Conservation (phyloP, 306 rosid genomes). For the Crotalaria pallida region DNA sequence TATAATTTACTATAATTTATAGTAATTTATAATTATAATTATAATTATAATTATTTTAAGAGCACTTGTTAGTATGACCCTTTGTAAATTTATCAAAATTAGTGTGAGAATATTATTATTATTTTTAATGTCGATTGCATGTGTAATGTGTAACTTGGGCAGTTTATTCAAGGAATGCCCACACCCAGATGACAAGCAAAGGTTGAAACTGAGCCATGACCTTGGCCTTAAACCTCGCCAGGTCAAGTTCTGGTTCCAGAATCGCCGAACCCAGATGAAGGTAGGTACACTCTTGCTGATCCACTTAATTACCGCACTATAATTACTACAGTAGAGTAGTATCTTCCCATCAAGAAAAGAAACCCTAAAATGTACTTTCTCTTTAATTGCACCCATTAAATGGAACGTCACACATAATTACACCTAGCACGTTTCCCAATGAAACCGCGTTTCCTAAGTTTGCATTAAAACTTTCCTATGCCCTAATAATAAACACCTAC, state of each 20-base stretch:
- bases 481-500: conserved; percentile 43
- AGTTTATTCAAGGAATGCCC: conserved; percentile 95
- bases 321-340: too few relatives aligned
- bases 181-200: conserved; percentile 97
- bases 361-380: conserved; percentile 34
- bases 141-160: not conserved
- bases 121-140: not conserved
- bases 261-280: conserved; percentile 97
- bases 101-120: not conserved
- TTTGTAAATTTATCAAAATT: too few relatives aligned
- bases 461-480: conserved; percentile 24
- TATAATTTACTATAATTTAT: too few relatives aligned
- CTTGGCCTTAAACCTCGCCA: conserved; percentile 86
- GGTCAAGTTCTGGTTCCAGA: conserved; percentile 98
- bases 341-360: conserved; percentile 14
- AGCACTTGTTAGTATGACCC: too few relatives aligned
- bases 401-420: not conserved
- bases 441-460: conserved; percentile 40
- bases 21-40: too few relatives aligned
- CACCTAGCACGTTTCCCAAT: conserved; percentile 45
- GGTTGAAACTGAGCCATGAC: conserved; percentile 75
- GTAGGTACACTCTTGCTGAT: conserved; percentile 8
- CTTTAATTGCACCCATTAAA: conserved; percentile 18
- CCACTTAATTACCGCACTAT: not conserved
- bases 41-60: too few relatives aligned